phyloP scores from a whole-genome alignment of 78 protist species.

The Emiliania huxleyi region DNA sequence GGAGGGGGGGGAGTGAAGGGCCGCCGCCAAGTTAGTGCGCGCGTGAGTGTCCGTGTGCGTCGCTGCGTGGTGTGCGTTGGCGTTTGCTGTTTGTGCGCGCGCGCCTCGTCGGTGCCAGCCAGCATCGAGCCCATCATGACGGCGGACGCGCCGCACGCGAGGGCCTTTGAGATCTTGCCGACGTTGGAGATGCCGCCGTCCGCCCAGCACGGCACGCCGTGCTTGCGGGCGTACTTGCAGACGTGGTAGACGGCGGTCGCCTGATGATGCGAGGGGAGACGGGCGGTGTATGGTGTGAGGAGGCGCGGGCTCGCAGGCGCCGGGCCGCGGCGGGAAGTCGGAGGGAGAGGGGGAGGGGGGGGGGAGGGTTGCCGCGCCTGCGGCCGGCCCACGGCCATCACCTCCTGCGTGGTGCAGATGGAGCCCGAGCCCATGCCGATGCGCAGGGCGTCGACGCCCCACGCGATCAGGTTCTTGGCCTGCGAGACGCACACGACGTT shows the following conservation, averaged over 20 bases:
- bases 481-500: constrained; percentile 81
- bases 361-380: too few relatives aligned
- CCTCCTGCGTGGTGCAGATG: constrained; percentile 93
- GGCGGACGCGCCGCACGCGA: constrained; percentile 83
- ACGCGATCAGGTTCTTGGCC: constrained; percentile 77
- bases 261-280: too few relatives aligned
- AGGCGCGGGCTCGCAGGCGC: too few relatives aligned
- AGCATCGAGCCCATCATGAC: constrained; percentile 95
- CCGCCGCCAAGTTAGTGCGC: too few relatives aligned
- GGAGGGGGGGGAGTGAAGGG: too few relatives aligned
- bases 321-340: too few relatives aligned
- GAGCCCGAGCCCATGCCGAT: constrained; percentile 96
- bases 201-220: constrained; percentile 88
- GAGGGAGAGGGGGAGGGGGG: too few relatives aligned
- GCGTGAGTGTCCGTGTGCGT: too few relatives aligned
- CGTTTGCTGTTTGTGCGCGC: too few relatives aligned
- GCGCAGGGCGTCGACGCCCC: constrained; percentile 90
- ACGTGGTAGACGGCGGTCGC: constrained; percentile 84
- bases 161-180: constrained; percentile 92
- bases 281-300: too few relatives aligned
- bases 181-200: constrained; percentile 90
- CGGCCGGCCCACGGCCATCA: constrained; percentile 80
- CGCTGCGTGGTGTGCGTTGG: too few relatives aligned
- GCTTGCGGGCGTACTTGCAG: constrained; percentile 41
- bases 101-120: constrained; percentile 90